Conservation (phyloP, 1,139 yeast species). For the Pichiaceae sp. region DNA sequence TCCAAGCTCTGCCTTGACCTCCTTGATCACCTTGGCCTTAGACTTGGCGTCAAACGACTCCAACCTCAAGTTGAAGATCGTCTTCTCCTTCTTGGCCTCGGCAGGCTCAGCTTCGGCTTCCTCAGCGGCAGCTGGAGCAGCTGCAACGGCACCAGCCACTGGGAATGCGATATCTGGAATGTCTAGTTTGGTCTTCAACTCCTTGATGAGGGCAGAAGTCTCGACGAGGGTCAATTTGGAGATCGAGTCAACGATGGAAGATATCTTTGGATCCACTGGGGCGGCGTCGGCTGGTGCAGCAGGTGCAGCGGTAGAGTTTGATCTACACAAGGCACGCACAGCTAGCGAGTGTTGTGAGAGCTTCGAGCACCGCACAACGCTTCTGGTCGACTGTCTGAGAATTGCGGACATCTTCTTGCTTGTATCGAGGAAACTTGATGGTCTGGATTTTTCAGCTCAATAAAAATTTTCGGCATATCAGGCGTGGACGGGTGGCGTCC, state of each 20-base stretch:
- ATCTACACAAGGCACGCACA: constrained; percentile 16
- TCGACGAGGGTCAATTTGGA: constrained; percentile 83
- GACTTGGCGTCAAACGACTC: constrained; percentile 92
- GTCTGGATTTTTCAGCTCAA: too few species aligned
- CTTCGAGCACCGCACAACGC: constrained; percentile 14
- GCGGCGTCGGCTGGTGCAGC: constrained; percentile 31
- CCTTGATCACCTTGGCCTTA: constrained; percentile 96
- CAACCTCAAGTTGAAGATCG: constrained; percentile 84
- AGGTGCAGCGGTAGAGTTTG: constrained; percentile 40
- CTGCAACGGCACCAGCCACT: constrained; percentile 34
- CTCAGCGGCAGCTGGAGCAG: constrained; percentile 53
- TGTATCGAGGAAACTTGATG: too few species aligned
- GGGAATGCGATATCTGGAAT: constrained; percentile 92
- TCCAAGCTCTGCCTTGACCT: constrained; percentile 86
- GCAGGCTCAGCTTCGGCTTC: constrained; percentile 69
- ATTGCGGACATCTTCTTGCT: constrained; percentile 14
- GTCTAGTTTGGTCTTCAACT: constrained; percentile 78
- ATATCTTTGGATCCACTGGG: constrained; percentile 81
- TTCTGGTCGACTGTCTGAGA: constrained; percentile 24
- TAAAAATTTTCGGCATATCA: background rate
- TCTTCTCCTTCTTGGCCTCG: constrained; percentile 84
- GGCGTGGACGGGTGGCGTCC: background rate
- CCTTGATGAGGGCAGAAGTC: constrained; percentile 76
- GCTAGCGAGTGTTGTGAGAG: constrained; percentile 16
- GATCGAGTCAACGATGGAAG: constrained; percentile 82